These are phyloP conservation scores for Arabidopsis suecica DNA, from an alignment of 345 rosid genomes.

Conservation along the genomic window DNA sequence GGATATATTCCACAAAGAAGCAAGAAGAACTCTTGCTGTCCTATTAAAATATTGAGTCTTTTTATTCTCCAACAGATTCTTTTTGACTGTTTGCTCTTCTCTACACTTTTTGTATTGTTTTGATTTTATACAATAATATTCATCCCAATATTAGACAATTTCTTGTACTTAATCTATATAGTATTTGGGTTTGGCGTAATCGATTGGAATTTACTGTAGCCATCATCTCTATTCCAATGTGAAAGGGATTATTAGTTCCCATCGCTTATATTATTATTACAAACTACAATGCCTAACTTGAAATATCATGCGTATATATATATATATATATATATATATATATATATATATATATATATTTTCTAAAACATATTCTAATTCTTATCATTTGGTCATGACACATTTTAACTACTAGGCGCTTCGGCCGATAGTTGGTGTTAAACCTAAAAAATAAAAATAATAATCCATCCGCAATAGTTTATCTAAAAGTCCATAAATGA, in stretches of 20 bases:
- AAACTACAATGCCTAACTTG: conserved; percentile 15
- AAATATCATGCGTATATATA: conserved; percentile 17
- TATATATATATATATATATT: too few species aligned
- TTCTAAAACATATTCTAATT: too few species aligned
- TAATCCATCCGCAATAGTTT: too few species aligned
- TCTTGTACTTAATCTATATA: background rate
- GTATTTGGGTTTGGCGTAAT: conserved; percentile 10
- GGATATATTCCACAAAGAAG: conserved; percentile 46
- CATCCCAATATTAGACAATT: conserved; percentile 18
- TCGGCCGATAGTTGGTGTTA: too few species aligned
- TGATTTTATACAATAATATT: background rate
- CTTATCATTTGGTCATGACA: too few species aligned
- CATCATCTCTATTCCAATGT: conserved; percentile 18
- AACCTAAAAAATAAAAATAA: too few species aligned
- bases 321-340: too few species aligned
- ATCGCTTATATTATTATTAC: conserved; percentile 1
- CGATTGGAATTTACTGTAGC: conserved; percentile 14
- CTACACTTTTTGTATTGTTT: conserved; percentile 16
- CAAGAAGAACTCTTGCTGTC: conserved; percentile 26
- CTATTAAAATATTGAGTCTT: conserved; percentile 18
- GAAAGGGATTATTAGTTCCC: conserved; percentile 13
- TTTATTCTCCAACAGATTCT: conserved; percentile 40
- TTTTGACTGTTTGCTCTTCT: conserved; percentile 38
- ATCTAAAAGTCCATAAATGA: too few species aligned
- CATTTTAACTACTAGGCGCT: too few species aligned